Conservation (phyloP, 495 filamentous ascomycete genomes). For the Pyrenopolyporus hunteri region DNA sequence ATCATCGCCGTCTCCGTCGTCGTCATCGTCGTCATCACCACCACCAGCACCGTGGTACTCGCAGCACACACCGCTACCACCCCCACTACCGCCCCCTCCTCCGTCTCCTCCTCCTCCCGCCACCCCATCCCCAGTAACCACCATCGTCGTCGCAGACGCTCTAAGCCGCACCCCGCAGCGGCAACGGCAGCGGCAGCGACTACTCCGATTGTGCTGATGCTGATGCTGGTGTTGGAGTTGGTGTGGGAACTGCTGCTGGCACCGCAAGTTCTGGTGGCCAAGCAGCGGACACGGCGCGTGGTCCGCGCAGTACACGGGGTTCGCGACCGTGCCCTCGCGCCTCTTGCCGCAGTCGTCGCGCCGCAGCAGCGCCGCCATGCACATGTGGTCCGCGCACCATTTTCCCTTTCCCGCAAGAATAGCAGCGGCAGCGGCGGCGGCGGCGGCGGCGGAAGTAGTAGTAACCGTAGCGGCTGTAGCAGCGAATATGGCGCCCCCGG, state of each 20-base stretch:
- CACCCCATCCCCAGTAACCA: no score
- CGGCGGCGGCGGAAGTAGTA: no score
- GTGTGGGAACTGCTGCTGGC: no score
- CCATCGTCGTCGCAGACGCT: not conserved
- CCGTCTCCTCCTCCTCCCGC: no score
- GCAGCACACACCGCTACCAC: not conserved
- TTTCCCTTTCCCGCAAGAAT: not conserved
- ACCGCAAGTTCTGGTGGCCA: no score
- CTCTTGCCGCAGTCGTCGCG: conserved; percentile 15
- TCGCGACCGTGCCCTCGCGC: conserved; percentile 17
- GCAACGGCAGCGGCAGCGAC: not conserved
- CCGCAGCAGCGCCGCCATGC: conserved; percentile 23
- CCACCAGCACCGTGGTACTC: not conserved
- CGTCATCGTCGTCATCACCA: conserved; percentile 1
- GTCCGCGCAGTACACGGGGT: conserved; percentile 17
- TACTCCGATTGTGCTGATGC: not conserved
- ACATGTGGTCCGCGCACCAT: conserved; percentile 34
- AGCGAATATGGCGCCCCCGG: no score
- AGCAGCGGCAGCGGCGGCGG: not conserved
- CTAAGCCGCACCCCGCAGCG: not conserved
- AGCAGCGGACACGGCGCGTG: conserved; percentile 19
- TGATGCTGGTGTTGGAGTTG: not conserved
- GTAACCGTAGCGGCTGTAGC: no score
- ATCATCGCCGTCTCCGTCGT: conserved; percentile 3
- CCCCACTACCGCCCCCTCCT: not conserved